Evolutionary conservation across 2,329 filamentous ascomycete genomes (phyloP).

Genomic region (Fusarium nygamai): DNA sequence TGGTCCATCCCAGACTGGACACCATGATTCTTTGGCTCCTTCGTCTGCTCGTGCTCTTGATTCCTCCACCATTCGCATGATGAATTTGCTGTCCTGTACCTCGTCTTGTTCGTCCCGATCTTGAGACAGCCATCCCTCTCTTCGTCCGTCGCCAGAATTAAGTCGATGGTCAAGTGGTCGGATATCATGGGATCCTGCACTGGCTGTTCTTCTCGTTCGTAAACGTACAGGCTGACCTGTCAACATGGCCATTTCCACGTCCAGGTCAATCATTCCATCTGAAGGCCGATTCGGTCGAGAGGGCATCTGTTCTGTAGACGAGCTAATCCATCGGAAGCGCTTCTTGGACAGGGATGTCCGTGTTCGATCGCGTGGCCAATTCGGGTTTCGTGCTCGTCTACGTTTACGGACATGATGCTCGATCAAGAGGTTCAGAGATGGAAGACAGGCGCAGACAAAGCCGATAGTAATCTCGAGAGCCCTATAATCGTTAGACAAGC

Average conservation of each 20-base stretch:
- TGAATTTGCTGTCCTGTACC: conserved; percentile 15
- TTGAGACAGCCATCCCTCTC: conserved; percentile 31
- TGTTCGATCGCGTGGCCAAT: conserved; percentile 1
- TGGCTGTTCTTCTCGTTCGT: background rate
- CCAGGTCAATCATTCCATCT: conserved; percentile 25
- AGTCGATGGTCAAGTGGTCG: conserved; percentile 22
- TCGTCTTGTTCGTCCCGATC: background rate
- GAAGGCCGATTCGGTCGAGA: background rate
- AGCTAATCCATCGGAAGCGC: conserved; percentile 29
- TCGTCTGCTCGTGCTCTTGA: conserved; percentile 28
- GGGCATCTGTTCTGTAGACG: conserved; percentile 8
- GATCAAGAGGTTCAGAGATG: conserved; percentile 30
- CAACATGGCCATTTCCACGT: conserved; percentile 38
- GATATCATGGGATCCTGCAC: conserved; percentile 1
- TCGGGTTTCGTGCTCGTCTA: background rate
- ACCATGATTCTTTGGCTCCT: conserved; percentile 34
- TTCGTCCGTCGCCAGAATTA: conserved; percentile 21
- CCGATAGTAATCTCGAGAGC: conserved; percentile 34
- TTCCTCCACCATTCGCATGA: conserved; percentile 35
- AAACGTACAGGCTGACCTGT: conserved; percentile 25
- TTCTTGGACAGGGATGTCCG: background rate
- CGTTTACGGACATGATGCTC: conserved; percentile 25
- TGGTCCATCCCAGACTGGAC: conserved; percentile 38
- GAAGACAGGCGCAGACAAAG: conserved; percentile 38
- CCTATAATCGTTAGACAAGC: background rate